phyloP scores from a whole-genome alignment of 148 eudicot genomes.

The Oxyria digyna region DNA sequence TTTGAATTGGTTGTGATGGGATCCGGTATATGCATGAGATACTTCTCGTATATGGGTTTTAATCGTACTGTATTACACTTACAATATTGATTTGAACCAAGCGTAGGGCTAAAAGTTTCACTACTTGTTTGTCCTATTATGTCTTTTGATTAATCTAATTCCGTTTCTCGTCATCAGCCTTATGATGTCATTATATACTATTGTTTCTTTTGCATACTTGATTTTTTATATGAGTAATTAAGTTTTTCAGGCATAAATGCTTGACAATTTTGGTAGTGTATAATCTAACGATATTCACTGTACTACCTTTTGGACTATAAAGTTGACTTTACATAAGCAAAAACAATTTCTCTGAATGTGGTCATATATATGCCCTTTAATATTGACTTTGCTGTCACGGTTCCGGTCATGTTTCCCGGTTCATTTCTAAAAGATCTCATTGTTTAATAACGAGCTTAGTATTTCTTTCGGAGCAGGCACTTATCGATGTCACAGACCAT shows the following conservation, averaged over 20 bases:
- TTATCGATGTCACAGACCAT: conserved; percentile 67
- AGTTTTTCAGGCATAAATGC: not conserved
- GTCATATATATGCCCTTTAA: not conserved
- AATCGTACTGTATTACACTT: not conserved
- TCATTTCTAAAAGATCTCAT: not conserved
- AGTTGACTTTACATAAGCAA: not conserved
- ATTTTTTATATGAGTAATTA: not conserved
- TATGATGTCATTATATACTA: not conserved
- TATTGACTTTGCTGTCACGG: not conserved
- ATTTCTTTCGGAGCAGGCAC: conserved; percentile 51
- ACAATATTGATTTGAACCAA: not conserved
- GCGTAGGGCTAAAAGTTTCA: not conserved
- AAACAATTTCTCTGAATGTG: not conserved
- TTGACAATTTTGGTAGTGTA: not conserved
- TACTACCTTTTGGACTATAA: not conserved
- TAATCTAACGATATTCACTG: not conserved
- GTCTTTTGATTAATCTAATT: not conserved
- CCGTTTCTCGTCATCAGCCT: not conserved
- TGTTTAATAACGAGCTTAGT: not conserved
- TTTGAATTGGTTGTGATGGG: not conserved
- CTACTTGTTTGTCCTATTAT: not conserved
- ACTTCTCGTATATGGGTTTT: not conserved
- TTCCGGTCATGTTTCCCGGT: not conserved
- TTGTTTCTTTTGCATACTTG: not conserved
- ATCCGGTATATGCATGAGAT: not conserved